These are phyloP conservation scores for Tylopilus cervinicoccineus DNA, from an alignment of 768 basidiomycete species.

Conservation along the genomic window DNA sequence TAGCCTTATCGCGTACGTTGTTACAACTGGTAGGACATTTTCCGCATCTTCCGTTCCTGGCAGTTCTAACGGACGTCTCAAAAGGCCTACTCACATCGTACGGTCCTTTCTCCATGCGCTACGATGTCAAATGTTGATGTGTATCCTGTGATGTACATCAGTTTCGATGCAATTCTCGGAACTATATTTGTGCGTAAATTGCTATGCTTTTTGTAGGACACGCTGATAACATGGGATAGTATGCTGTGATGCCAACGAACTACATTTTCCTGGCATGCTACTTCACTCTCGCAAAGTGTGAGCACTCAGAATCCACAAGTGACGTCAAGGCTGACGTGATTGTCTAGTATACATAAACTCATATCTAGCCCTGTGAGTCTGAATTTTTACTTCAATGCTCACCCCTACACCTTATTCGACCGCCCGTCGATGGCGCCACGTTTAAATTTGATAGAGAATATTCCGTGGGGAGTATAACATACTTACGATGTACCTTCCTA, in stretches of 20 bases:
- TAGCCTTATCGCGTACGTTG: constrained; percentile 45
- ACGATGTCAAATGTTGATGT: not conserved
- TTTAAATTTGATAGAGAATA: too few species aligned
- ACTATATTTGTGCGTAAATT: constrained; percentile 33
- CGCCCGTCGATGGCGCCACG: too few species aligned
- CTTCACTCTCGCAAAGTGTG: constrained; percentile 50
- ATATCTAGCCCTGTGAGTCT: constrained; percentile 43
- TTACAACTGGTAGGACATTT: constrained; percentile 49
- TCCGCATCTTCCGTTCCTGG: constrained; percentile 10
- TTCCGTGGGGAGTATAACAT: too few species aligned
- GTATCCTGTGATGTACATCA: constrained; percentile 18
- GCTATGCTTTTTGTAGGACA: not conserved
- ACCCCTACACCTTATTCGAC: too few species aligned
- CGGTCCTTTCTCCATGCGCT: constrained; percentile 8
- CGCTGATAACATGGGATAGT: constrained; percentile 21
- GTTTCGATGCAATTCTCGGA: constrained; percentile 44
- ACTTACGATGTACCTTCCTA: not conserved
- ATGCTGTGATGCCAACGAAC: constrained; percentile 50
- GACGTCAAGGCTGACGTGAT: not conserved
- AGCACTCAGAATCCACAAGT: constrained; percentile 12
- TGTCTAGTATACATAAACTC: constrained; percentile 51
- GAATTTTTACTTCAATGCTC: not conserved
- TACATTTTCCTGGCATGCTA: constrained; percentile 55
- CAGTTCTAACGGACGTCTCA: constrained; percentile 12
- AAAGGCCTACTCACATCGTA: constrained; percentile 39